Percentiles rank a stretch among this genome's conserved stretches.
phyloP scores from a whole-genome alignment of 495 filamentous ascomycete species.

The Hyaloscypha finlandica region DNA sequence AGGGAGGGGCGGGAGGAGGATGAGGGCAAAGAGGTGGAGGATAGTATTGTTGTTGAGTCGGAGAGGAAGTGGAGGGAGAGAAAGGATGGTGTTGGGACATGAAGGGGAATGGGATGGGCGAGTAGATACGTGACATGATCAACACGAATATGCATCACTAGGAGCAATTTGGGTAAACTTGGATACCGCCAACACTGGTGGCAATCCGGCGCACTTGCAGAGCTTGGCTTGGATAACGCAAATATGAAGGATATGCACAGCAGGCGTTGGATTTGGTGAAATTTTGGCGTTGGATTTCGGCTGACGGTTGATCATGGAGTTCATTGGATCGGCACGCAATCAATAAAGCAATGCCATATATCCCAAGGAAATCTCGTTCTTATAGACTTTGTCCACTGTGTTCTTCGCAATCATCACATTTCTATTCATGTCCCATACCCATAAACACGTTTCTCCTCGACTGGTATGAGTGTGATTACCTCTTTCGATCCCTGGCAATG shows the following conservation, averaged over 20 bases:
- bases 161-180: not conserved
- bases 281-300: not conserved
- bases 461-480: conserved; percentile 10
- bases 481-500: conserved; percentile 29
- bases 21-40: conserved; percentile 6
- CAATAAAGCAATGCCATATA: not conserved
- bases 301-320: not conserved
- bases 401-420: conserved; percentile 3
- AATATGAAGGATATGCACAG: not conserved
- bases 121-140: not conserved
- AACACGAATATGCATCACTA: not conserved
- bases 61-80: conserved; percentile 12
- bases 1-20: not conserved
- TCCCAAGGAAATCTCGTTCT: not conserved
- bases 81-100: not conserved
- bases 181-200: not conserved
- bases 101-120: not conserved
- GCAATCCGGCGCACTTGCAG: not conserved
- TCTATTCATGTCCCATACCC: conserved; percentile 3
- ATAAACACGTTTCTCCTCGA: not conserved
- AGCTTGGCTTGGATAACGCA: not conserved
- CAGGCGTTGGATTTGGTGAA: not conserved
- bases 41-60: not conserved
- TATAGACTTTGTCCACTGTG: not conserved
- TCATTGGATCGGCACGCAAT: not conserved